Evolutionary conservation across 1,284 basidiomycete genomes (phyloP).

Genomic region (Leucoagaricus sp.): DNA sequence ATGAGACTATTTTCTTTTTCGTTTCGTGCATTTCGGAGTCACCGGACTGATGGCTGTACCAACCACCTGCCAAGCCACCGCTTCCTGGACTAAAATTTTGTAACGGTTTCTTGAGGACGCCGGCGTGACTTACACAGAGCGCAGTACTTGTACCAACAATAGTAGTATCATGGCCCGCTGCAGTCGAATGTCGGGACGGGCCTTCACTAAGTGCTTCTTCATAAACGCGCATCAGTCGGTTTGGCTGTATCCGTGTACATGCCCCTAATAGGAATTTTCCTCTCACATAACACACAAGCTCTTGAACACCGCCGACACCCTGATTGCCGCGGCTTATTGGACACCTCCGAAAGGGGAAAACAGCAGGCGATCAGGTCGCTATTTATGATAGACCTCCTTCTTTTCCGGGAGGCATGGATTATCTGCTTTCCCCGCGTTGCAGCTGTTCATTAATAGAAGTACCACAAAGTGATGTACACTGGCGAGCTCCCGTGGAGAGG

Average conservation of each 20-base stretch:
- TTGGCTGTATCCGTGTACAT: background rate
- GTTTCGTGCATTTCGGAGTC: conserved; percentile 13
- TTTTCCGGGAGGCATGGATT: background rate
- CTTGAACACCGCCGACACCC: conserved; percentile 12
- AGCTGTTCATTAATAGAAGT: background rate
- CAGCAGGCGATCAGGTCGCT: conserved; percentile 10
- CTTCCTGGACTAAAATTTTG: conserved; percentile 5
- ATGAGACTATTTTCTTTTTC: background rate
- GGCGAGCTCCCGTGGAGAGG: background rate
- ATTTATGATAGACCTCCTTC: conserved; percentile 9
- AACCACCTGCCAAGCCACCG: background rate
- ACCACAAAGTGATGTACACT: background rate
- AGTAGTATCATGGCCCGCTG: background rate
- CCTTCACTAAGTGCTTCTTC: background rate
- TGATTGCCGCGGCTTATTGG: conserved; percentile 12
- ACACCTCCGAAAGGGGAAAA: conserved; percentile 2
- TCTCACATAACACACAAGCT: background rate
- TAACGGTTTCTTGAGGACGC: conserved; percentile 3
- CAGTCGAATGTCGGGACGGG: background rate
- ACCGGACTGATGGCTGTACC: conserved; percentile 11
- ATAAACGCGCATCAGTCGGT: background rate
- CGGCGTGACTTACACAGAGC: background rate
- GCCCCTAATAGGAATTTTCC: background rate
- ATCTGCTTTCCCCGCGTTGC: background rate
- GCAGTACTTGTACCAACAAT: background rate